A percentile compares a stretch with the other conserved stretches of the same genome.
Evolutionary conservation across 495 filamentous ascomycete species (phyloP).

Genomic region (Pseudevernia furfuracea): DNA sequence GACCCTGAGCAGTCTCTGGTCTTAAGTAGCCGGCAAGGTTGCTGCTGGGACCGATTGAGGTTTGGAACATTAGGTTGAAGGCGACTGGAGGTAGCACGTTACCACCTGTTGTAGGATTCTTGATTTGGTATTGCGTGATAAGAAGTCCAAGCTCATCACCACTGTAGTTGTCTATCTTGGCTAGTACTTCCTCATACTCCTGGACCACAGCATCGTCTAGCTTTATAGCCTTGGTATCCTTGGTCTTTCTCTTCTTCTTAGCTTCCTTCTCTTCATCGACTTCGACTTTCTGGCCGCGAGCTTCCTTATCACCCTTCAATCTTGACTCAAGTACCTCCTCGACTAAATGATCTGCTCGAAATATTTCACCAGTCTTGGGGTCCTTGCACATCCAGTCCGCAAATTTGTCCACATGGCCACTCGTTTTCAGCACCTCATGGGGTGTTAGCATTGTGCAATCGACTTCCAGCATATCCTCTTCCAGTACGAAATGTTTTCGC

Average conservation of each 20-base stretch:
- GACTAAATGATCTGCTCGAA: constrained; percentile 91
- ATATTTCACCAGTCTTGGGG: constrained; percentile 91
- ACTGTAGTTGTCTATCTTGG: constrained; percentile 65
- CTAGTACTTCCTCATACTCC: constrained; percentile 62
- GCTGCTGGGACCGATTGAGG: constrained; percentile 58
- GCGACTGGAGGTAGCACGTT: constrained; percentile 55
- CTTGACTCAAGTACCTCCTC: constrained; percentile 83
- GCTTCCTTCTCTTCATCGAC: constrained; percentile 58
- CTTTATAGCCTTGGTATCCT: constrained; percentile 50
- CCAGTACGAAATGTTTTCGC: constrained; percentile 85
- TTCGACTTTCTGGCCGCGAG: constrained; percentile 61
- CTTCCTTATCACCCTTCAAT: constrained; percentile 72
- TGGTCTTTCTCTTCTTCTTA: constrained; percentile 58
- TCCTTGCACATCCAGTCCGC: constrained; percentile 99
- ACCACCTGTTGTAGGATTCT: constrained; percentile 54
- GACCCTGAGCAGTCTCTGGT: constrained; percentile 61
- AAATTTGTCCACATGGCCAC: constrained; percentile 95
- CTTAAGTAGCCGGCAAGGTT: constrained; percentile 57
- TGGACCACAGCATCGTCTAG: constrained; percentile 55
- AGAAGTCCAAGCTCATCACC: constrained; percentile 56
- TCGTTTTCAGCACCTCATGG: constrained; percentile 86
- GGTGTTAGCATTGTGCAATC: constrained; percentile 83
- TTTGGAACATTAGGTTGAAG: constrained; percentile 73
- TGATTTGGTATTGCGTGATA: constrained; percentile 58
- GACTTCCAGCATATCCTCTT: constrained; percentile 88